Percentiles rank a stretch among this genome's conserved stretches.
phyloP scores from a whole-genome alignment of 1,139 yeast species.

The Geotrichum klebahnii region DNA sequence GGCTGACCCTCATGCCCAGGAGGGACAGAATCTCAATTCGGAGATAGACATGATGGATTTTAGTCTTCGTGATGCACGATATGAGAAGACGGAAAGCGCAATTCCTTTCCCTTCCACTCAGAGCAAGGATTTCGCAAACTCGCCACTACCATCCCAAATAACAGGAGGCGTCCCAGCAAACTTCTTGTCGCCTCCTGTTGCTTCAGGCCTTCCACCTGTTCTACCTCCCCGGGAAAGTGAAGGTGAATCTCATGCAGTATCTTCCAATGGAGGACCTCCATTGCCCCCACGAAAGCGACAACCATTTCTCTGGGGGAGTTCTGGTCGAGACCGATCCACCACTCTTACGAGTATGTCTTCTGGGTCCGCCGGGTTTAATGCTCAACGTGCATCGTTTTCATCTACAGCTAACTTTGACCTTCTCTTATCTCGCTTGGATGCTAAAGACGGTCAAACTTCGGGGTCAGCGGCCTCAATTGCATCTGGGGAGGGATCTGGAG shows the following conservation, averaged over 20 bases:
- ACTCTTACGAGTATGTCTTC: constrained; percentile 19
- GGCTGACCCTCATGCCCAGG: too few relatives aligned
- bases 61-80: too few relatives aligned
- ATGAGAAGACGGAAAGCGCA: too few relatives aligned
- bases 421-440: constrained; percentile 47
- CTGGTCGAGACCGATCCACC: constrained; percentile 24
- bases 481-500: constrained; percentile 32
- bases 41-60: too few relatives aligned
- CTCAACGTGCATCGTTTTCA: constrained; percentile 22
- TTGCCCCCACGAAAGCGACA: constrained; percentile 37
- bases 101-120: too few relatives aligned
- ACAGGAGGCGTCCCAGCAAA: too few relatives aligned
- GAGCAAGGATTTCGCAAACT: too few relatives aligned
- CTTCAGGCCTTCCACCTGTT: constrained; percentile 17
- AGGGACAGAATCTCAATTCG: too few relatives aligned
- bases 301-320: constrained; percentile 36
- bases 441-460: constrained; percentile 43
- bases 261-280: constrained; percentile 27
- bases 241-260: too few relatives aligned
- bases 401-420: constrained; percentile 44
- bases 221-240: constrained; percentile 24
- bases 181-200: neutral
- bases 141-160: too few relatives aligned
- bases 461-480: constrained; percentile 35
- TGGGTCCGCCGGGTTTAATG: constrained; percentile 27